Conservation (phyloP, 495 filamentous ascomycete species). For the Lasiosphaeria hispida region DNA sequence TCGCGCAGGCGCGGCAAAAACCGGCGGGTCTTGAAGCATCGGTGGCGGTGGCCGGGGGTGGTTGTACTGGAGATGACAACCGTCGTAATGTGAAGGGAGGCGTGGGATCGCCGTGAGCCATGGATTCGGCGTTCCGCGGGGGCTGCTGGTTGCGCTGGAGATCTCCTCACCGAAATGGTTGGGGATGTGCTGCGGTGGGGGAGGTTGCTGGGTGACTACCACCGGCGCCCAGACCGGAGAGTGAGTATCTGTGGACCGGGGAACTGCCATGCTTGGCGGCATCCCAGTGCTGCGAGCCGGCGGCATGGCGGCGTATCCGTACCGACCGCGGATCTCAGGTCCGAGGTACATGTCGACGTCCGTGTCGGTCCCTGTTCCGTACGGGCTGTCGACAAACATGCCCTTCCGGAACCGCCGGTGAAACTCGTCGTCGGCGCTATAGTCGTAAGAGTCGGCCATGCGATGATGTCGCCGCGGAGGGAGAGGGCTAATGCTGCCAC, state of each 20-base stretch:
- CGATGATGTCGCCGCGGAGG: slow-evolving; percentile 7
- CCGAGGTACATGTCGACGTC: slow-evolving; percentile 38
- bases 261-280: not conserved
- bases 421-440: slow-evolving; percentile 11
- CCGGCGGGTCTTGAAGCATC: no score
- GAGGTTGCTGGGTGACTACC: not conserved
- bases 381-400: slow-evolving; percentile 30
- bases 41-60: no score
- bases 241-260: not conserved
- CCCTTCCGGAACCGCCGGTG: not conserved
- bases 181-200: no score
- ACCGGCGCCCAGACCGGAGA: not conserved
- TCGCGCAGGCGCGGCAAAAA: not conserved
- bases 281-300: not conserved
- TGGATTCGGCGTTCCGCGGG: no score
- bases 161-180: no score
- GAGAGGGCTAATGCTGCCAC: slow-evolving; percentile 18
- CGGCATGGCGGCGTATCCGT: not conserved
- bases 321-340: not conserved
- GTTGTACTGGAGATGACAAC: no score
- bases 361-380: slow-evolving; percentile 32
- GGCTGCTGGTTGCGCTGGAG: no score
- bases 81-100: no score
- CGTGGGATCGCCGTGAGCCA: no score
- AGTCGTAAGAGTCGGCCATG: slow-evolving; percentile 2